Percentiles rank a stretch among this genome's conserved stretches.
Conservation (phyloP, 176 grass and related monocot species). For the Aegilops umbellulata region DNA sequence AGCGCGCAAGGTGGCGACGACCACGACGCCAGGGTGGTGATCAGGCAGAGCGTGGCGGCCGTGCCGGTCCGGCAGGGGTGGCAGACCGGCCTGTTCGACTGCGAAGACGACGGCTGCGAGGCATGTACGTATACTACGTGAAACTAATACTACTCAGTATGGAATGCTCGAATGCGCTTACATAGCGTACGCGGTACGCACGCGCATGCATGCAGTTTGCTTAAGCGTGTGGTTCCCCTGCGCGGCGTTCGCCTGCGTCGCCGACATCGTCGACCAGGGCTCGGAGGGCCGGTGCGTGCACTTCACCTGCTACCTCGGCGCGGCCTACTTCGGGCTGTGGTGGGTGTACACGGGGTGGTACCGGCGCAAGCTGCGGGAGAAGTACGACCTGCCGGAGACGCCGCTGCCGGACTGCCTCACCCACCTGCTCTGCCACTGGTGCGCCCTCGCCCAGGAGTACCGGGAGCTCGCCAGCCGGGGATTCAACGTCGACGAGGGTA, state of each 20-base stretch:
- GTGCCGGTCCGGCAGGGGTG: background rate
- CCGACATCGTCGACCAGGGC: no score
- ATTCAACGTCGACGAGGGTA: background rate
- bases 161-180: no score
- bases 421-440: background rate
- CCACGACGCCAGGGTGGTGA: background rate
- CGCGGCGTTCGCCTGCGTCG: no score
- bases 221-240: no score
- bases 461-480: background rate
- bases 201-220: no score
- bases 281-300: no score
- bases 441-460: slow-evolving; percentile 8
- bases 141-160: no score
- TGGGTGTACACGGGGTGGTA: background rate
- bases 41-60: background rate
- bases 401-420: background rate
- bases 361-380: background rate
- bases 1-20: background rate
- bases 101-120: background rate
- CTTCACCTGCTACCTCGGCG: background rate
- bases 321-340: background rate
- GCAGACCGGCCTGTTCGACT: background rate
- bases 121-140: background rate
- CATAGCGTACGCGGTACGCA: no score
- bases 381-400: background rate